Percentiles rank a stretch among this genome's conserved stretches.
Evolutionary conservation across 495 filamentous ascomycete genomes (phyloP).

Genomic region (Bryoglossum gracile): DNA sequence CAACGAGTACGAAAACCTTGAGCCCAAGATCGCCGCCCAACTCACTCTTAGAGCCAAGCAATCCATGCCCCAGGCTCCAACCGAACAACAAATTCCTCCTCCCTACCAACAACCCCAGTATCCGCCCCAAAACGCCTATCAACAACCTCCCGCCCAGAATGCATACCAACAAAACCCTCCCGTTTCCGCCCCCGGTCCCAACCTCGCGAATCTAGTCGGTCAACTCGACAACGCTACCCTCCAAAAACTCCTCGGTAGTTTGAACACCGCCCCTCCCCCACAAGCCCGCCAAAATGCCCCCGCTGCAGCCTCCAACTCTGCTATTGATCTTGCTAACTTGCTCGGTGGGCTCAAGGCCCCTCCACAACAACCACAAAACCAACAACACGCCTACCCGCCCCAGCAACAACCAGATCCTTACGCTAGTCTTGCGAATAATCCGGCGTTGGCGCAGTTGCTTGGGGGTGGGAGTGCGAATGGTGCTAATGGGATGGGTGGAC

Average conservation of each 20-base stretch:
- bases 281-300: slow-evolving; percentile 36
- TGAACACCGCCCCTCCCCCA: slow-evolving; percentile 49
- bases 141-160: slow-evolving; percentile 30
- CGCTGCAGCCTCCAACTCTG: slow-evolving; percentile 31
- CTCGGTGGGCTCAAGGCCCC: slow-evolving; percentile 39
- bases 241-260: slow-evolving; percentile 61
- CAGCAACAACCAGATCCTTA: slow-evolving; percentile 10
- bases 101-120: slow-evolving; percentile 31
- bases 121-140: slow-evolving; percentile 23
- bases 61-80: slow-evolving; percentile 14
- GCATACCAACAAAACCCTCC: too few relatives aligned
- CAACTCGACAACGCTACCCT: slow-evolving; percentile 65
- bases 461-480: slow-evolving; percentile 10
- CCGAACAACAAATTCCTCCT: slow-evolving; percentile 15
- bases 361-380: slow-evolving; percentile 24
- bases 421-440: slow-evolving; percentile 8
- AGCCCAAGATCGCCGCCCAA: slow-evolving; percentile 67
- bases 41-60: slow-evolving; percentile 72
- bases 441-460: slow-evolving; percentile 13
- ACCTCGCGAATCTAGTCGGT: slow-evolving; percentile 50
- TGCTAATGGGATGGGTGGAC: slow-evolving; percentile 15
- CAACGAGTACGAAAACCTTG: slow-evolving; percentile 77
- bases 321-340: slow-evolving; percentile 54
- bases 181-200: slow-evolving; percentile 32
- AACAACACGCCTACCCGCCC: slow-evolving; percentile 6